phyloP scores from a whole-genome alignment of 176 grass and related monocot species.

The maize (Zea mays) region Zm-B73-REFERENCE-NAM-5.0 NC_050100.1:188401501-188402000 shows the following conservation, averaged over 20 bases:
- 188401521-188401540: slow-evolving; percentile 2
- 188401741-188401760: background rate
- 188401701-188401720: background rate
- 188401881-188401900: no score
- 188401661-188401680: background rate
- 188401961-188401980: no score
- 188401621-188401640: background rate
- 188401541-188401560: background rate
- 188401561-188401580: background rate
- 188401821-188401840: background rate
- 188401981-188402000: no score
- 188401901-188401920: no score
- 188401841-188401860: background rate
- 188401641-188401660: background rate
- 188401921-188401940: no score
- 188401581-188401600: background rate
- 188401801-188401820: no score
- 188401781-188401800: background rate
- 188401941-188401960: no score
- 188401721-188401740: slow-evolving; percentile 8
- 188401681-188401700: slow-evolving; percentile 13
- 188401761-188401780: background rate
- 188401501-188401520: slow-evolving; percentile 12
- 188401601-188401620: background rate
- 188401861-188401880: no score